Evolutionary conservation across 371 early-diverging fungal species (phyloP), one percentile per base, ranked within the genome.

Genomic region (Smittium mucronatum): DNA sequence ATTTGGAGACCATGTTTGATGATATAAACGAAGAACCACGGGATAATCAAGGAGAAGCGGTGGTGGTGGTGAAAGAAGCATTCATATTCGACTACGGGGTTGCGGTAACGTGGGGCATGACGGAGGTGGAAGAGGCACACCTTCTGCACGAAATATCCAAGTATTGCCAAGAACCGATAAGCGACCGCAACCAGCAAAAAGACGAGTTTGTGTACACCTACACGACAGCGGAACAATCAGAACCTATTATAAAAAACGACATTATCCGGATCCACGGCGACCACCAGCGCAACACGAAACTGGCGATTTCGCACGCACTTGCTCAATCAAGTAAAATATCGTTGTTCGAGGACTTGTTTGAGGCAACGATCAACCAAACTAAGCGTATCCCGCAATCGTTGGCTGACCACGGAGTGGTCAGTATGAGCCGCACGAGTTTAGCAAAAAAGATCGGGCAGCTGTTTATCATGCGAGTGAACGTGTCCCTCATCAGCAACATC

Each of bases 41-140:
- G n/a, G n/a, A n/a, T n/a, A n/a, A n/a, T n/a, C 57, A 17, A 57
- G 21, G 26, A 57, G 17, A 17, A 57, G 26, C 17, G 17, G n/a
- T 63, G 8, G 69, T 71, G 33, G 74, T 79, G 61, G 73, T 73
- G 32, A 89, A 89, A 59, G 91, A 91, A 73, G 77, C 90, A 16
- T 91, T 90, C 70, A 79, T 89, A 63, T 96, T 95, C 74, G 95
- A 94, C 72, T 95, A 94, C 74, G 95, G 97, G 32, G 95, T 94
- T 5, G 89, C 92, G 1, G 96, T 95, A 0, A 87, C 94, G 71
- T 97, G 98, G 98, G 94, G 94, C 36, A 87, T 97, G 74, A 85
- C 86, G n/a, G 87, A 90, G 68, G 83, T 82, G 33, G 92, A 95
- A 71, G 98, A 96, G 75, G 69, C 82, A 30, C 75, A 83, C 70